phyloP scores from a whole-genome alignment of 2,329 filamentous ascomycete genomes.

The Monosporascus ibericus region DNA sequence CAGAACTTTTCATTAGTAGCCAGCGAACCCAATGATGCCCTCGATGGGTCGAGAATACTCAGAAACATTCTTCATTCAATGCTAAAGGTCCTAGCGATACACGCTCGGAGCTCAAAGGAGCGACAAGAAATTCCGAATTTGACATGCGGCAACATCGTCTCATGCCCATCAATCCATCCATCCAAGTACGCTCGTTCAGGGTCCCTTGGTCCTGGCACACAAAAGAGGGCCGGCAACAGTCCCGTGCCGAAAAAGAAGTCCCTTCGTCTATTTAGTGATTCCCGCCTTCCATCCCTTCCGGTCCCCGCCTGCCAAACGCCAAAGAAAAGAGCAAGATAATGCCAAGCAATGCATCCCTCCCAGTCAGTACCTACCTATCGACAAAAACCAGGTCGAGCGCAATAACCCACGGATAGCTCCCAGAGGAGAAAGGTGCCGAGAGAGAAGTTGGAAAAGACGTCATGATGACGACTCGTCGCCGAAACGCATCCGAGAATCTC shows the following conservation, averaged over 20 bases:
- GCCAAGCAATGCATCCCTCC: neutral
- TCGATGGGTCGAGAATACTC: no score
- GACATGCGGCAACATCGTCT: constrained; percentile 9
- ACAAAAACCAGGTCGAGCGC: no score
- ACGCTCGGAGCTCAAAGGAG: constrained; percentile 10
- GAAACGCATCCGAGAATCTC: no score
- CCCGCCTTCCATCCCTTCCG: neutral
- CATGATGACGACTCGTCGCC: no score
- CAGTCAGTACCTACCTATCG: neutral
- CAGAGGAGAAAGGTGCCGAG: neutral
- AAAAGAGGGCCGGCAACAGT: neutral
- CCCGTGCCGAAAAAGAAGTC: neutral
- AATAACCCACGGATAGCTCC: neutral
- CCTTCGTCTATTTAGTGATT: no score
- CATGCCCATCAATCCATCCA: constrained; percentile 11
- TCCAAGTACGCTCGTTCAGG: constrained; percentile 1
- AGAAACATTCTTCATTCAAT: constrained; percentile 3
- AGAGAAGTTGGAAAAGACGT: neutral
- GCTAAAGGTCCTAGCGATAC: constrained; percentile 6
- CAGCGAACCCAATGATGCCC: no score
- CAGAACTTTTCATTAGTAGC: no score
- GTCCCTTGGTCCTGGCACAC: neutral
- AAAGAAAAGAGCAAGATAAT: neutral
- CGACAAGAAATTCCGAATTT: constrained; percentile 9
- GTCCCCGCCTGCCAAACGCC: constrained; percentile 5